A percentile compares a stretch with the other conserved stretches of the same genome.
These are phyloP conservation scores for Kondoa malvinella DNA, from an alignment of 768 basidiomycete species.

Conservation along the genomic window DNA sequence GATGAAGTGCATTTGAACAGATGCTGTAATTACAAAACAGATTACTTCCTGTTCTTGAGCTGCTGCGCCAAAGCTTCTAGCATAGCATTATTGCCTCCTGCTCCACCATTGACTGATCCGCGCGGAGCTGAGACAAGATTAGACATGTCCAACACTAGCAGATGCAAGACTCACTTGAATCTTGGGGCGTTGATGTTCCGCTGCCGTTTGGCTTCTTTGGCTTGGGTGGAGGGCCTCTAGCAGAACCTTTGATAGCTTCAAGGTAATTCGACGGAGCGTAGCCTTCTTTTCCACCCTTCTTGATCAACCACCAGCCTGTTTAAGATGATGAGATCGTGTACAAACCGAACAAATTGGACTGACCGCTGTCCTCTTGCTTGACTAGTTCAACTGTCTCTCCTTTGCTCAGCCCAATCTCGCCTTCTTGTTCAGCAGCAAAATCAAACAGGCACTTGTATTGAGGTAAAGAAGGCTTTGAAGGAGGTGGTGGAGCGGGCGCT, in stretches of 20 bases:
- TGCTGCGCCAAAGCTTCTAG: not conserved
- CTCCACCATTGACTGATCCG: not conserved
- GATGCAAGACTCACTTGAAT: not conserved
- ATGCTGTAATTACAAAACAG: not conserved
- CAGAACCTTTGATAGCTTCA: constrained; percentile 55
- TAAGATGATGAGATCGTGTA: not conserved
- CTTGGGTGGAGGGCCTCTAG: constrained; percentile 44
- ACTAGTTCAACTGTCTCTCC: constrained; percentile 82
- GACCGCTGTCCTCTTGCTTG: constrained; percentile 72
- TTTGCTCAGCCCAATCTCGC: constrained; percentile 75
- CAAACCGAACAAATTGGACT: constrained; percentile 12
- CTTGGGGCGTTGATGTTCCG: constrained; percentile 22
- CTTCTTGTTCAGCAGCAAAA: constrained; percentile 72
- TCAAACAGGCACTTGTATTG: constrained; percentile 42
- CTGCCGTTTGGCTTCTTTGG: constrained; percentile 26
- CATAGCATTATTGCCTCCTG: not conserved
- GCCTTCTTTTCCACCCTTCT: constrained; percentile 61
- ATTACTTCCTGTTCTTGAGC: not conserved
- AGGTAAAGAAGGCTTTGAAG: constrained; percentile 34
- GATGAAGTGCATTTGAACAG: too few species aligned
- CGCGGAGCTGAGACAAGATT: not conserved
- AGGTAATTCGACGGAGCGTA: constrained; percentile 94
- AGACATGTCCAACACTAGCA: not conserved
- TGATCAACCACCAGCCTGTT: constrained; percentile 87
- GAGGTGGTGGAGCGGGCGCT: constrained; percentile 37